These are phyloP conservation scores for Saposhnikovia divaricata DNA, from an alignment of 129 eudicot genomes.

Conservation along the genomic window DNA sequence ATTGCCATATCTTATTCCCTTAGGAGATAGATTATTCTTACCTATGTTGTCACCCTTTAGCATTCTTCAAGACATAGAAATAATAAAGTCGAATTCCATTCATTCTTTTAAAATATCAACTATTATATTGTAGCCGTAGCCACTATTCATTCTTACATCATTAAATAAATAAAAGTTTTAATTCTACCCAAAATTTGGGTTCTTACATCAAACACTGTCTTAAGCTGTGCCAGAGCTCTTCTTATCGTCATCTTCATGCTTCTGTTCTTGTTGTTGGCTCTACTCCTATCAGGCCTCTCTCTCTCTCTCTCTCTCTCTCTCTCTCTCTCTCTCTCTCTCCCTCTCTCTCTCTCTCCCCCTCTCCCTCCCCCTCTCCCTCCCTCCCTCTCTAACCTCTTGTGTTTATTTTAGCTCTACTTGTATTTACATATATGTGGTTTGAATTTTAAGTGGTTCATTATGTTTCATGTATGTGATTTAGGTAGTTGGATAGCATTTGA, in stretches of 20 bases:
- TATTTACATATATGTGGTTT: neutral
- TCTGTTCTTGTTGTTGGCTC: constrained; percentile 73
- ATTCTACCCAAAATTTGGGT: too few species aligned
- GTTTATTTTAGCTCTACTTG: neutral
- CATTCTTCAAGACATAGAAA: too few species aligned
- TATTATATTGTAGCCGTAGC: too few species aligned
- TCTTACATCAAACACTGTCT: constrained; percentile 91
- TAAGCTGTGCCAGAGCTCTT: constrained; percentile 79
- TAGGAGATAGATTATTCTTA: too few species aligned
- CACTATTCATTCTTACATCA: too few species aligned
- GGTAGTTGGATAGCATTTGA: neutral
- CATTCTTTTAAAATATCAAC: too few species aligned
- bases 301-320: too few species aligned
- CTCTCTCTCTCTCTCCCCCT: neutral
- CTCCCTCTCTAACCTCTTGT: neutral
- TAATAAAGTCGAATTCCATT: too few species aligned
- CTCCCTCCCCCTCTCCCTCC: neutral
- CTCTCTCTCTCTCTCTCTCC: neutral
- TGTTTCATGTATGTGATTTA: neutral
- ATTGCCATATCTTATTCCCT: too few species aligned
- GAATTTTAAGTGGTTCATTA: neutral
- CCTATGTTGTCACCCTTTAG: too few species aligned
- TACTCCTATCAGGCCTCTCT: constrained; percentile 84
- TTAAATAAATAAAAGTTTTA: too few species aligned
- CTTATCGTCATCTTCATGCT: constrained; percentile 79